A percentile compares a stretch with the other conserved stretches of the same genome.
Evolutionary conservation across 768 basidiomycete species (phyloP).

Genomic region (Leccinellum albellum): DNA sequence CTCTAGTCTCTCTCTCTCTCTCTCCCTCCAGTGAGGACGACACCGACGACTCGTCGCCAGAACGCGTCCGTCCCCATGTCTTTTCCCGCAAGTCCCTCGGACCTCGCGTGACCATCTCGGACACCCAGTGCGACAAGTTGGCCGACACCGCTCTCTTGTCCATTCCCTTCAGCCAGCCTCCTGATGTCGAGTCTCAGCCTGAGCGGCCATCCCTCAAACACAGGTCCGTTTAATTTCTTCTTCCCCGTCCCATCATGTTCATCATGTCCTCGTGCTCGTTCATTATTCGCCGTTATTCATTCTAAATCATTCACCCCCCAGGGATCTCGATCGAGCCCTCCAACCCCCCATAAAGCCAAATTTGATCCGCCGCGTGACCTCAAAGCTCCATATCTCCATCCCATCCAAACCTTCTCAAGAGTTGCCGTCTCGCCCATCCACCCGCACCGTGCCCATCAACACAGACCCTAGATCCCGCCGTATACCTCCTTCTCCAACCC

Average conservation of each 20-base stretch:
- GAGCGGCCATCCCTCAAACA: neutral
- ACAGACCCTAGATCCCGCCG: neutral
- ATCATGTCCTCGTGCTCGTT: neutral
- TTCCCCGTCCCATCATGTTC: neutral
- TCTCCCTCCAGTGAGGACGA: conserved; percentile 16
- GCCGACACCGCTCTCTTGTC: neutral
- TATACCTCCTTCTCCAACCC: conserved; percentile 5
- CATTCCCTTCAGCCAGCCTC: neutral
- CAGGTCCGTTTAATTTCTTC: conserved; percentile 12
- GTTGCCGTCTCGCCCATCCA: conserved; percentile 11
- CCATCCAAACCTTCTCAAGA: conserved; percentile 7
- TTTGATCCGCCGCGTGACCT: conserved; percentile 30
- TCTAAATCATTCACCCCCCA: neutral
- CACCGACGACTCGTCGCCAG: conserved; percentile 23
- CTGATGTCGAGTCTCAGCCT: neutral
- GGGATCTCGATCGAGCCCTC: neutral
- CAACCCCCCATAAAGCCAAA: conserved; percentile 10
- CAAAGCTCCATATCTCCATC: conserved; percentile 24
- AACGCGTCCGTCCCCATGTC: conserved; percentile 11
- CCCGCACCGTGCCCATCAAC: conserved; percentile 7
- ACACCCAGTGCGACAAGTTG: neutral
- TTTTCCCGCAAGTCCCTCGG: neutral
- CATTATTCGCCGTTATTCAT: neutral
- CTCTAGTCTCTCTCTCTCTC: neutral
- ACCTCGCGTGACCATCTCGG: neutral